phyloP scores from a whole-genome alignment of 1,284 basidiomycete genomes.

The Irpex lacteus region DNA sequence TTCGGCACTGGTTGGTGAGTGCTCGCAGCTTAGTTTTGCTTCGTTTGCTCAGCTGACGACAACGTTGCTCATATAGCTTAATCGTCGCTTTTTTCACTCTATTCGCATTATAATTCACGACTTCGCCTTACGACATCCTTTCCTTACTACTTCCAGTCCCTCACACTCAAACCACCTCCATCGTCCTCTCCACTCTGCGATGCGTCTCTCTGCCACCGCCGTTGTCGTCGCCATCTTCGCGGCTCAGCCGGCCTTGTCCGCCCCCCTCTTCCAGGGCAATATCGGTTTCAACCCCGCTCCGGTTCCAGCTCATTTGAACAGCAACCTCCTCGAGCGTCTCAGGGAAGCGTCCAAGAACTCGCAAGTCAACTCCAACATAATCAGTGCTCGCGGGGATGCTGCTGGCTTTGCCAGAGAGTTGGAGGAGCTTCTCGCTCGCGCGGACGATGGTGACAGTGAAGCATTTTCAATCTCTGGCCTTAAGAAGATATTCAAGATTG shows the following conservation, averaged over 20 bases:
- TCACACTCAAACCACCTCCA: not conserved
- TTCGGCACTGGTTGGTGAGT: not conserved
- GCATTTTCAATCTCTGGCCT: not conserved
- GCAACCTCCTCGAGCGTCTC: not conserved
- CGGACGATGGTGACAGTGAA: not conserved
- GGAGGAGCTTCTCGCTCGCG: not conserved
- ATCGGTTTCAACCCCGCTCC: not conserved
- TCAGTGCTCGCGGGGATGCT: not conserved
- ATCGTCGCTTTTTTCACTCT: not conserved
- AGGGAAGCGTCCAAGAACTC: not conserved
- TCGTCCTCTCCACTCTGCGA: not conserved
- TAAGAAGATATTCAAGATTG: not conserved
- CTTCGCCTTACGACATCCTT: not conserved
- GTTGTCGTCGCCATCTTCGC: not conserved
- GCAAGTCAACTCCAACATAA: not conserved
- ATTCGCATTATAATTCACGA: not conserved
- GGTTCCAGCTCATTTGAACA: not conserved
- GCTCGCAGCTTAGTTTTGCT: not conserved
- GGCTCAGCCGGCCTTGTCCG: not conserved
- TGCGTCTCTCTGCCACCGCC: not conserved
- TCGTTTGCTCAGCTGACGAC: not conserved
- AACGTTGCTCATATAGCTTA: not conserved
- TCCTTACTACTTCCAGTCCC: not conserved
- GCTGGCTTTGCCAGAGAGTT: not conserved
- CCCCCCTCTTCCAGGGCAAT: not conserved